Evolutionary conservation across 2,329 filamentous ascomycete species (phyloP), one percentile per base, ranked within the genome.

Genomic region (Penicillium sp.): DNA sequence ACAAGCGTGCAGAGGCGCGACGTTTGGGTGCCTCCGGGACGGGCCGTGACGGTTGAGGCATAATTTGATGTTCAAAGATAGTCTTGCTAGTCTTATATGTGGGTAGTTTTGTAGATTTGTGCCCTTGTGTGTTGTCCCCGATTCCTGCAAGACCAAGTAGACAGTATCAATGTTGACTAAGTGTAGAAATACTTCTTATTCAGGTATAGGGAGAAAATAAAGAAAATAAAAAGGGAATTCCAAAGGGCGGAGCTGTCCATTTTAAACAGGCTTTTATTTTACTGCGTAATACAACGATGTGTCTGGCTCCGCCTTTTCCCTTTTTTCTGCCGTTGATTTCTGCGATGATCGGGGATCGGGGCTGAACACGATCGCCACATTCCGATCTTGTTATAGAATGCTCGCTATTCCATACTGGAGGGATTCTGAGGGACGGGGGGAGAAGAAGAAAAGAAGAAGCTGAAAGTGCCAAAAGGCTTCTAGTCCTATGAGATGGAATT

Each of bases 341-440:
- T 42, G 42, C 44, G 26, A 38, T 35, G 41, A 37, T 43, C 41
- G 18, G 4, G 18, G 24, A 26, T 26, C 16, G 13, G 14, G 26
- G 14, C 18, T 42, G 40, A 43, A 49, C 43, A 38, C 40, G 40
- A 46, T 43, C 13, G 13, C 8, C 35, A 32, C 28, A 42, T 36
- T 42, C 42, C 18, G 35, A 8, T 5, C 31, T 18, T 3, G 11
- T 13, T 13, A 18, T 10, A 32, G n/a, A 18, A 32, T 34, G 55
- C 81, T 96, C 3, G 73, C 80, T 7, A 75, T 82, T 3, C 85
- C 89, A n/a, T n/a, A n/a, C n/a, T n/a, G n/a, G n/a, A n/a, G n/a
- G n/a, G n/a, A n/a, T n/a, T n/a, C n/a, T n/a, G n/a, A n/a, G n/a
- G n/a, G n/a, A n/a, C n/a, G n/a, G n/a, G n/a, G n/a, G n/a, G n/a